Percentiles rank a stretch among this genome's conserved stretches.
Evolutionary conservation across 106 monocot genomes (phyloP).

Genomic region (Acorus gramineus): DNA sequence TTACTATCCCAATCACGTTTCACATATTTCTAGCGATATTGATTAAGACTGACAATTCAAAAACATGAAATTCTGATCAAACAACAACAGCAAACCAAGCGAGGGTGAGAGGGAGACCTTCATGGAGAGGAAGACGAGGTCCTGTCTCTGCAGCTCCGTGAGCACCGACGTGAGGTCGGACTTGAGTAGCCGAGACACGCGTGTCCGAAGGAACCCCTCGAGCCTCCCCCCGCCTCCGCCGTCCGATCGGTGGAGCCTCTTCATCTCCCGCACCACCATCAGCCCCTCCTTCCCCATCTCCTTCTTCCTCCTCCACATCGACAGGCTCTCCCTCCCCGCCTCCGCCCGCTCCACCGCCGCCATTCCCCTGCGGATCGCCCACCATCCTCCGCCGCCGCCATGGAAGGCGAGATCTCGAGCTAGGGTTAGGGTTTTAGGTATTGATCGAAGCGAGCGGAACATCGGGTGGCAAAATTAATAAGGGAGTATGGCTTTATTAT

Average conservation of each 20-base stretch:
- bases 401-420: too few species aligned
- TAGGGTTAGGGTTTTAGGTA: too few species aligned
- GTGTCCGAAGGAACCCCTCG: slow-evolving; percentile 66
- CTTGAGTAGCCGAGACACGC: slow-evolving; percentile 73
- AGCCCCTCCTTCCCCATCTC: slow-evolving; percentile 99
- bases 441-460: too few species aligned
- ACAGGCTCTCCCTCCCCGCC: slow-evolving; percentile 75
- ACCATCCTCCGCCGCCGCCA: too few species aligned
- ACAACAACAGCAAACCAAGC: too few species aligned
- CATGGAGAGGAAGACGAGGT: slow-evolving; percentile 66
- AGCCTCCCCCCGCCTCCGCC: slow-evolving; percentile 21
- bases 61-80: too few species aligned
- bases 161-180: slow-evolving; percentile 88
- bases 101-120: slow-evolving; percentile 26
- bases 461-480: too few species aligned
- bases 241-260: slow-evolving; percentile 36
- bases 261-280: slow-evolving; percentile 83
- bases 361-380: too few species aligned
- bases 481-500: too few species aligned
- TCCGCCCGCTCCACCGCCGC: neutral
- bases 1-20: too few species aligned
- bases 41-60: too few species aligned
- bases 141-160: slow-evolving; percentile 84
- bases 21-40: too few species aligned
- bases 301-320: slow-evolving; percentile 97